Percentiles rank a stretch among this genome's conserved stretches.
Evolutionary conservation across 495 filamentous ascomycete genomes (phyloP).

Genomic region (Gamarada debralockiae): DNA sequence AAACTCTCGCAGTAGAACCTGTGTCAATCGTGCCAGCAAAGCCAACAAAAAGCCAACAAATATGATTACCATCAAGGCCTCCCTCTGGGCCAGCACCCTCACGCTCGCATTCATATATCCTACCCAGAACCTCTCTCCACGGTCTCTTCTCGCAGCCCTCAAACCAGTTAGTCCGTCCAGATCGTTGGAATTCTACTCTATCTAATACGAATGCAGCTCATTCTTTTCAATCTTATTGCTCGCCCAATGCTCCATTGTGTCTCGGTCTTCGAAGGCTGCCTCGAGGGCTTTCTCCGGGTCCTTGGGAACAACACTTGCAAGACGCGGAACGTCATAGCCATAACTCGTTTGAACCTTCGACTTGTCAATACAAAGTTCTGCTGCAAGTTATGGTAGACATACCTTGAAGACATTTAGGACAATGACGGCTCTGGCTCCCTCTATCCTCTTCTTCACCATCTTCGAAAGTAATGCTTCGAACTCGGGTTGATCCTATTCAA

Average conservation of each 20-base stretch:
- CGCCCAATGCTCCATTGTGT: constrained; percentile 42
- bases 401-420: constrained; percentile 45
- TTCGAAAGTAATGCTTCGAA: constrained; percentile 43
- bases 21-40: too few relatives aligned
- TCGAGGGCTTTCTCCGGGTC: constrained; percentile 8
- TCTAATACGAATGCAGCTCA: constrained; percentile 41
- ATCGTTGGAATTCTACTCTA: constrained; percentile 42
- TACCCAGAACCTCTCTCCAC: constrained; percentile 14
- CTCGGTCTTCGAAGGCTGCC: constrained; percentile 35
- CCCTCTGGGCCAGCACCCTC: constrained; percentile 6
- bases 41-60: constrained; percentile 3
- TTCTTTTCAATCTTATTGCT: constrained; percentile 35
- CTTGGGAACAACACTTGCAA: constrained; percentile 10
- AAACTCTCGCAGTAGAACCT: too few relatives aligned
- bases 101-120: constrained; percentile 5
- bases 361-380: too few relatives aligned
- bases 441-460: constrained; percentile 31
- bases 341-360: constrained; percentile 55
- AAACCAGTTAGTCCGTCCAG: constrained; percentile 53
- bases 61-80: constrained; percentile 13
- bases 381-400: not conserved
- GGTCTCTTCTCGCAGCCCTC: constrained; percentile 28
- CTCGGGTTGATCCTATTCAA: constrained; percentile 48
- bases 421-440: constrained; percentile 50
- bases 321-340: constrained; percentile 52